These are phyloP conservation scores for Boletus bicolor DNA, from an alignment of 768 basidiomycete species.

Conservation along the genomic window DNA sequence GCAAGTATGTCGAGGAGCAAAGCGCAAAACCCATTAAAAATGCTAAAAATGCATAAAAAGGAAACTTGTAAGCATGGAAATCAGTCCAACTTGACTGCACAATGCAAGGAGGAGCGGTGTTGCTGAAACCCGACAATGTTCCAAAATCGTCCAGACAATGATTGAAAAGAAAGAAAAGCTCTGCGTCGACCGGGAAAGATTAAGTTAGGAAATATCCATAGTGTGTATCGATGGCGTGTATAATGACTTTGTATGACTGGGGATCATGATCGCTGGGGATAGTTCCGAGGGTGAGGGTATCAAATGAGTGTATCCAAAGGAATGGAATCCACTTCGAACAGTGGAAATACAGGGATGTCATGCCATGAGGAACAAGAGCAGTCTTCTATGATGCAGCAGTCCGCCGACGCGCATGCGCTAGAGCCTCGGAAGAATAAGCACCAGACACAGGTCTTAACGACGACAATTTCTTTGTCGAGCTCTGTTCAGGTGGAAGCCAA, in stretches of 20 bases:
- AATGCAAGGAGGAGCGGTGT: constrained; percentile 8
- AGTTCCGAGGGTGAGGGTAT: constrained; percentile 27
- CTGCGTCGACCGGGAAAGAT: constrained; percentile 3
- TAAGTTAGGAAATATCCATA: constrained; percentile 27
- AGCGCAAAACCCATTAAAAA: constrained; percentile 7
- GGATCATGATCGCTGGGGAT: constrained; percentile 11
- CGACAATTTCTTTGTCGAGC: constrained; percentile 9
- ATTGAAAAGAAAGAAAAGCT: constrained; percentile 3
- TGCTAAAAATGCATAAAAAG: constrained; percentile 13
- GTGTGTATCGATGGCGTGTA: constrained; percentile 11
- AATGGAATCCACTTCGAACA: constrained; percentile 12
- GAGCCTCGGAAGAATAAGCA: constrained; percentile 11
- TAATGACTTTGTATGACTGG: constrained; percentile 17
- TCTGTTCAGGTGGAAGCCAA: constrained; percentile 23
- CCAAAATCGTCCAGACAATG: constrained; percentile 19
- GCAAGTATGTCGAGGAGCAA: constrained; percentile 12
- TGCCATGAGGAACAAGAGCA: background rate
- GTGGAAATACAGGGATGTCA: constrained; percentile 10
- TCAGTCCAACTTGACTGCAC: constrained; percentile 17
- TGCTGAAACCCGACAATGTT: constrained; percentile 11
- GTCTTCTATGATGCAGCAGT: constrained; percentile 21
- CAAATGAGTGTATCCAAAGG: constrained; percentile 24
- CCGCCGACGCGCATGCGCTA: constrained; percentile 15
- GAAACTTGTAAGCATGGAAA: constrained; percentile 9
- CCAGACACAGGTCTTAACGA: constrained; percentile 18